Evolutionary conservation across 352 stramenopile genomes (phyloP).

Genomic region (Globisporangium camurandrum): DNA sequence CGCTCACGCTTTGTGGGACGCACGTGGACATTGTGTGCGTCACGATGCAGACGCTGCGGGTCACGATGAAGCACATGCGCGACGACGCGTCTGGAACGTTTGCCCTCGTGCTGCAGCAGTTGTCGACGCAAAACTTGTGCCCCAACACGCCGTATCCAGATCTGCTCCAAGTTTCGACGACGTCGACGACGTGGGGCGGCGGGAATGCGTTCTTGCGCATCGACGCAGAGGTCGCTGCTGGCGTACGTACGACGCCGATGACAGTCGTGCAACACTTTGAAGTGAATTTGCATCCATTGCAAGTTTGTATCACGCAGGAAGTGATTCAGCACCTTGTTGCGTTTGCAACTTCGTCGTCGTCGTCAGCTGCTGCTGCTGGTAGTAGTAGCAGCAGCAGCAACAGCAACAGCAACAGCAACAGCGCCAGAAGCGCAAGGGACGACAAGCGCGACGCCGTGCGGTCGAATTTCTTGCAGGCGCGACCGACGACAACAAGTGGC

Average conservation of each 20-base stretch:
- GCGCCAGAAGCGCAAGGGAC: slow-evolving; percentile 21
- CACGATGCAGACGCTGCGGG: slow-evolving; percentile 29
- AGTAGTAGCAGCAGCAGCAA: too few relatives aligned
- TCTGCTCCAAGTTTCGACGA: slow-evolving; percentile 36
- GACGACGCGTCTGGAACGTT: slow-evolving; percentile 65
- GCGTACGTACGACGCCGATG: too few relatives aligned
- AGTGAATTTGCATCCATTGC: slow-evolving; percentile 79
- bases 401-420: too few relatives aligned
- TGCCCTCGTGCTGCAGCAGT: slow-evolving; percentile 42
- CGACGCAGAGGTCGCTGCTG: slow-evolving; percentile 65
- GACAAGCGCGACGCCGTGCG: slow-evolving; percentile 51
- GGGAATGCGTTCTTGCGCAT: slow-evolving; percentile 65
- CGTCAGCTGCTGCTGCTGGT: too few relatives aligned
- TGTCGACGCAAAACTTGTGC: slow-evolving; percentile 60
- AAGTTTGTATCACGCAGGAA: slow-evolving; percentile 78
- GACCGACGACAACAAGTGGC: slow-evolving; percentile 12
- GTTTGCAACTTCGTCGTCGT: slow-evolving; percentile 35
- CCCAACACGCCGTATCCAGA: slow-evolving; percentile 69
- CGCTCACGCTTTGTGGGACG: slow-evolving; percentile 46
- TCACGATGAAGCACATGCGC: slow-evolving; percentile 58
- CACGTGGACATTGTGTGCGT: slow-evolving; percentile 59
- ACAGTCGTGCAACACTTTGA: slow-evolving; percentile 79
- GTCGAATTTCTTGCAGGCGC: slow-evolving; percentile 48
- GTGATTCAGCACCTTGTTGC: slow-evolving; percentile 59
- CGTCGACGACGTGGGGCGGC: slow-evolving; percentile 41